Evolutionary conservation across 2,329 filamentous ascomycete genomes (phyloP), one percentile per base, ranked within the genome.

Genomic region (Colletotrichum lupini): DNA sequence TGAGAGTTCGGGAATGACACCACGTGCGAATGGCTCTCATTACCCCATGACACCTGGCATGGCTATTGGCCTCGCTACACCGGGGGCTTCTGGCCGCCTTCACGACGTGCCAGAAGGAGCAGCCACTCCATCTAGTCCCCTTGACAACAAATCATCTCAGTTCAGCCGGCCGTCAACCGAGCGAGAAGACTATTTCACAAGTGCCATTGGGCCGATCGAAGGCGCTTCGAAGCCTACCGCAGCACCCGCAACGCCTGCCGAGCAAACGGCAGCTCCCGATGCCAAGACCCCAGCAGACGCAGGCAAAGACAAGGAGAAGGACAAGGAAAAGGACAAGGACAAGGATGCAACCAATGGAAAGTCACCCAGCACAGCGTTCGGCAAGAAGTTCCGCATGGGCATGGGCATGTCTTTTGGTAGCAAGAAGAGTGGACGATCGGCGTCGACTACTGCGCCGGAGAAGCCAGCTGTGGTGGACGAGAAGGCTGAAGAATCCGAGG

Each of bases 401-500:
- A 93, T 94, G 90, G 89, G 87, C 74, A 78, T 78, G 75, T 91
- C 92, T 0, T 95, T 96, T 78, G 92, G 92, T 76, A 93, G 92
- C 78, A 98, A 97, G 86, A 98, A 97, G 82, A 87, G 96, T 16
- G 91, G 91, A 14, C 90, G 94, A 19, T 92, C 92, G 2, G 86
- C 88, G 4, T 92, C 92, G 4, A 89, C 90, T 0, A 90, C 89
- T 30, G 89, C 89, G 6, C 89, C 93, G 4, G 91, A 93, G 73
- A 97, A 97, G 80, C 92, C 94, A 0, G 89, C 90, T 1, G 87
- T 91, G 1, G 87, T 91, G 1, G 94, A 97, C 76, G 94, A 97
- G 79, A 96, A 95, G 81, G 90, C 89, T 1, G 93, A 92, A 61
- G 88, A 94, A 75, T 91, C 88, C 0, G 90, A 92, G 74, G 87